Evolutionary conservation across 495 filamentous ascomycete genomes (phyloP), one percentile per base, ranked within the genome.

Genomic region (Neurospora sp.): DNA sequence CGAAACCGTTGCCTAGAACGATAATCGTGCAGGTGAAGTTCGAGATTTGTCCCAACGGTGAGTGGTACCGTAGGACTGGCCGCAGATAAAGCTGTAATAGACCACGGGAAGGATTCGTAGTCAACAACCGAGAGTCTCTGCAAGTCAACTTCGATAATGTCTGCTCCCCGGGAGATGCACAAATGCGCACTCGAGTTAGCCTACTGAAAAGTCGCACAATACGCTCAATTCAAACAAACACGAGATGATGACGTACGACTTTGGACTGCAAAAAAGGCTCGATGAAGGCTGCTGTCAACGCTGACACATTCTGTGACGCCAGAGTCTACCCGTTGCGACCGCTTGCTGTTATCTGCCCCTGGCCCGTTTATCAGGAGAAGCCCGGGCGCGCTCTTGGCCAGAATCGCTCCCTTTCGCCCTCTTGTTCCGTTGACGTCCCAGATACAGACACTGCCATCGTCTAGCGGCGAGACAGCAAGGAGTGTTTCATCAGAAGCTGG

Each of bases 21-120:
- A 27, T 90, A 88, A 77, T 98, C 95, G 76, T 97, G 89, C 37
- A 98, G 89, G 77, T 98, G 93, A 9, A 98, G 82, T 27, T 91
- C 92, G 44, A 91, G 84, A 61, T 90, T 92, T 7, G 94, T 97
- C 2, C 94, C 95, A 16, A 98, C 87, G 4, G 94, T 97, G 39
- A 98, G 80, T 20, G 95, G 95, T 4, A 90, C 87, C 12, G 88
- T 87, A 73, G 90, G 84, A 20, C 87, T 88, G 39, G 93, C 90
- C 72, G 93, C 88, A 1, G 95, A 97, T 44, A 98, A 82, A 3
- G 93, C 90, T 69, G 91, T 92, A 61, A 98, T 94, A 20, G 92
- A 89, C 85, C 91, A 96, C 0, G 93, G 91, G 76, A 93, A 97
- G 40, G 88, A 86, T 71, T 93, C 88, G 70, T 89, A 88, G 9